A percentile compares a stretch with the other conserved stretches of the same genome.
These are phyloP conservation scores for Henningerozyma blattae DNA, from an alignment of 805 yeast genomes.

Conservation along the genomic window DNA sequence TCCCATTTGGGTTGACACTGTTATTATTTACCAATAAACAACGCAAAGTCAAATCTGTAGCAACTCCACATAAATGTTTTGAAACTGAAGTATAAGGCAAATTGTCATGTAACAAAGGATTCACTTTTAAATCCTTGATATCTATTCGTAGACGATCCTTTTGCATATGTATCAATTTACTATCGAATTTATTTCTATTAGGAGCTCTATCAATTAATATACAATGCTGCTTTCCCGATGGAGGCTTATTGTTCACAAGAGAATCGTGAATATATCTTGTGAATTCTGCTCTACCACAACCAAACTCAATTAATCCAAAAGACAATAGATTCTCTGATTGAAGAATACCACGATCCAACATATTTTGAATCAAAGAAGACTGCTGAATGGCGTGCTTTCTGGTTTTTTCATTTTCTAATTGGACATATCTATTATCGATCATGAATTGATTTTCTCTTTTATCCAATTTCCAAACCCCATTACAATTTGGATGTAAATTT, in stretches of 20 bases:
- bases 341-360: constrained; percentile 33
- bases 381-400: constrained; percentile 76
- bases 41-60: constrained; percentile 74
- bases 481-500: too few relatives aligned
- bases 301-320: constrained; percentile 54
- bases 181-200: constrained; percentile 68
- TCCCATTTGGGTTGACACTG: constrained; percentile 27
- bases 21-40: constrained; percentile 44
- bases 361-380: constrained; percentile 62
- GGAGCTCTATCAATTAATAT: constrained; percentile 67
- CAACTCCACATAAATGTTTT: constrained; percentile 88
- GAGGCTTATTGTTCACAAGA: not conserved
- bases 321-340: constrained; percentile 14
- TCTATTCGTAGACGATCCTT: constrained; percentile 54
- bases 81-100: constrained; percentile 47
- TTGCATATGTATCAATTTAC: constrained; percentile 34
- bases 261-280: constrained; percentile 43
- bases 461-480: not conserved
- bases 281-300: constrained; percentile 84
- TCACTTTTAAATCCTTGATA: constrained; percentile 61
- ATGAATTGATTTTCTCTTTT: constrained; percentile 5
- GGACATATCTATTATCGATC: constrained; percentile 33
- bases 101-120: constrained; percentile 25
- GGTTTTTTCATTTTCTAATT: constrained; percentile 19
- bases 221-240: constrained; percentile 21